These are phyloP conservation scores for Russula griseocarnosa DNA, from an alignment of 768 basidiomycete species.

Conservation along the genomic window DNA sequence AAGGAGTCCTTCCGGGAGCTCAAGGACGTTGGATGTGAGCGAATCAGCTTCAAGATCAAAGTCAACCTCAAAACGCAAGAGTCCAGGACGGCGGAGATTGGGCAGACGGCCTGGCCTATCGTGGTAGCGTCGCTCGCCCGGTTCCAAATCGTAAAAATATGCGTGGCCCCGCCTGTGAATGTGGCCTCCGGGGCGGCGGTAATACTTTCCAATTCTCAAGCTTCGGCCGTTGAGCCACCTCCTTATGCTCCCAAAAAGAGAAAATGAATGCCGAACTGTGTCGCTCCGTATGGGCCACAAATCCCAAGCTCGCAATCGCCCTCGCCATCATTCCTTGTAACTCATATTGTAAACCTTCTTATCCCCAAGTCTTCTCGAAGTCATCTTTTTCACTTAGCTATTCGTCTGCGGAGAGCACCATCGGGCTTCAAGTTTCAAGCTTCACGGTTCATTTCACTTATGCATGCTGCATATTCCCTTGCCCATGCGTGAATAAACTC, in stretches of 20 bases:
- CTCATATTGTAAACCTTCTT: conserved; percentile 1
- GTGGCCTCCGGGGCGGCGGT: too few species aligned
- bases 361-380: background rate
- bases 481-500: too few species aligned
- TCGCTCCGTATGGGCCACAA: background rate
- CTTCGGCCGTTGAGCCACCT: conserved; percentile 8
- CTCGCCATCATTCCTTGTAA: background rate
- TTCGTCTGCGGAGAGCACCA: background rate
- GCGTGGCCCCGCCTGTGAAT: too few species aligned
- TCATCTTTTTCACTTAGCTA: background rate
- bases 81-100: conserved; percentile 28
- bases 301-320: background rate
- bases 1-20: conserved; percentile 30
- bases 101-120: conserved; percentile 30
- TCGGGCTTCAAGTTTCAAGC: too few species aligned
- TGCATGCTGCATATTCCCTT: too few species aligned
- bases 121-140: conserved; percentile 28
- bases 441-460: too few species aligned
- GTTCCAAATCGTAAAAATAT: conserved; percentile 28
- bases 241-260: conserved; percentile 14
- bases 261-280: background rate
- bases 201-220: background rate
- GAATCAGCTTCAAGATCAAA: conserved; percentile 30
- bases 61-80: conserved; percentile 22
- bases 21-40: conserved; percentile 17